Evolutionary conservation across 106 monocot species (phyloP).

Genomic region (Dendrobium catenatum): DNA sequence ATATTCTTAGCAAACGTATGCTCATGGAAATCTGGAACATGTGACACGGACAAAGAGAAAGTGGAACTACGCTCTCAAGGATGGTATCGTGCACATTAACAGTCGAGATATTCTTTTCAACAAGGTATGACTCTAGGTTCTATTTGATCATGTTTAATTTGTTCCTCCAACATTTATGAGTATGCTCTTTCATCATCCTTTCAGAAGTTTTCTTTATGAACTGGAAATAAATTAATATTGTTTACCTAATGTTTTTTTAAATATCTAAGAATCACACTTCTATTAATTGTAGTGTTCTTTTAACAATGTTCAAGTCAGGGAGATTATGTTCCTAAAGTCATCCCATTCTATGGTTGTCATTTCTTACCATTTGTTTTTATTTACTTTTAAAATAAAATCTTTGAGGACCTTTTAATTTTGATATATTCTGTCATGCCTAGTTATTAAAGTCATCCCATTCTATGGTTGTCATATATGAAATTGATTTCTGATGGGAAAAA

Average conservation of each 20-base stretch:
- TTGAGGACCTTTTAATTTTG: neutral
- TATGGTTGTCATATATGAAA: neutral
- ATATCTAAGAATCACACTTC: neutral
- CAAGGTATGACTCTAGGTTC: conserved; percentile 40
- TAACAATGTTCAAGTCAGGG: too few relatives aligned
- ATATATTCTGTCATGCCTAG: neutral
- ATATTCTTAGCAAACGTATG: neutral
- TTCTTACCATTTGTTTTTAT: too few relatives aligned
- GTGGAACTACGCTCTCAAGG: conserved; percentile 95
- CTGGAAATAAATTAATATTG: too few relatives aligned
- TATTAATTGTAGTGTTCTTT: neutral
- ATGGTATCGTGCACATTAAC: conserved; percentile 95
- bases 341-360: neutral
- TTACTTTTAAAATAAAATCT: neutral
- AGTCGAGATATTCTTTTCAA: conserved; percentile 86
- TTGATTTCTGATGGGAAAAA: neutral
- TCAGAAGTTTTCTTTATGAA: too few relatives aligned
- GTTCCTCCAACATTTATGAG: neutral
- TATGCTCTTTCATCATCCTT: neutral
- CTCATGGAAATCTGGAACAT: conserved; percentile 16
- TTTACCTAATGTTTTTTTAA: neutral
- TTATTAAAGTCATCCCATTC: neutral
- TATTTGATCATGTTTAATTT: neutral
- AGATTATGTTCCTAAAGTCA: neutral
- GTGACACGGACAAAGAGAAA: conserved; percentile 76